Evolutionary conservation across 768 basidiomycete species (phyloP), one percentile per base, ranked within the genome.

Genomic region (Calvatia gigantea): DNA sequence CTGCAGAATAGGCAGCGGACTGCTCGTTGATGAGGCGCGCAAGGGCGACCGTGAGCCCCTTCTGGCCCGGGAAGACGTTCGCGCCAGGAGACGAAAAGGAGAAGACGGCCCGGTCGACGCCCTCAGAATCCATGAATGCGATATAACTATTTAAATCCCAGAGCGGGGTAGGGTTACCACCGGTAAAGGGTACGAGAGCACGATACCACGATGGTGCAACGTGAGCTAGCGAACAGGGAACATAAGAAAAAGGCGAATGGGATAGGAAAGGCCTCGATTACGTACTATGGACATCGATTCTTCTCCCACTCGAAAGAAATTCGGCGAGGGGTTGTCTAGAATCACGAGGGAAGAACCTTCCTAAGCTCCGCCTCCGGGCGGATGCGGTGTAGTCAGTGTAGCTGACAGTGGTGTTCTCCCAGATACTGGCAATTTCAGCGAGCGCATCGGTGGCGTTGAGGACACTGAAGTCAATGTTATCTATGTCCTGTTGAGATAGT

Each of bases 1-100:
- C 61, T 25, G 66, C 64, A 39, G 60, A 63, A 43, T 68, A 70
- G 19, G 72, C 72, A 35, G 70, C 70, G 12, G 67, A 59, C 46
- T 73, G 69, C 56, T 73, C 72, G 51, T 73, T 73, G 48, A 73
- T 64, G 14, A 73, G 56, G 43, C 72, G 69, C 3, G 72, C 70
- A 15, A 73, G 68, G 12, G 72, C 70, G 15, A 71, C 42, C 8
- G 72, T 73, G 31, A 58, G 51, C 21, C 7, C 19, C 49, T 65
- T 62, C 29, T 68, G 61, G 3, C 70, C 67, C 33, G 58, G 59
- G 52, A 51, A 72, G 17, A 70, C 70, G 58, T 70, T 69, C 21
- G 70, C 67, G 14, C 63, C 67, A 42, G 72, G 72, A 12, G 67
- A 61, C 14, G 70, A 70, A 61, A 72, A 70, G 15, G 66, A 62